A percentile compares a stretch with the other conserved stretches of the same genome.
Evolutionary conservation across 139 green algal genomes (phyloP).

Genomic region (Chlamydomonas applanata): DNA sequence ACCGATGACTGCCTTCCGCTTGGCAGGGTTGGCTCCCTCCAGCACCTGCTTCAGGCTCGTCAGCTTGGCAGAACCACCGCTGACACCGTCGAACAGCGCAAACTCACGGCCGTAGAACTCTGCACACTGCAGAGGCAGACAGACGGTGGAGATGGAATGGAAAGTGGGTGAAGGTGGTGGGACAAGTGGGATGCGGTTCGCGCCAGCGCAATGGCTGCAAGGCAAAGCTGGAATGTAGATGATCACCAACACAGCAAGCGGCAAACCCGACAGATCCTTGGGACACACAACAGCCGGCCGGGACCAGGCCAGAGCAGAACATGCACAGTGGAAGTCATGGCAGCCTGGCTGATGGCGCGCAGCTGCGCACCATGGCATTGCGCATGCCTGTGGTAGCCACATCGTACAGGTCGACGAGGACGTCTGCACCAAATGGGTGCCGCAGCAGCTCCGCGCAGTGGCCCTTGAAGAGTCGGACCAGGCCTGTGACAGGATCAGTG

Average conservation of each 20-base stretch:
- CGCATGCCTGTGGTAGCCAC: constrained; percentile 41
- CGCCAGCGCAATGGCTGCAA: too few species aligned
- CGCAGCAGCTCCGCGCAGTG: constrained; percentile 74
- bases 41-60: constrained; percentile 59
- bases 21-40: constrained; percentile 28
- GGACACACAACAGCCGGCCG: too few species aligned
- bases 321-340: too few species aligned
- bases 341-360: too few species aligned
- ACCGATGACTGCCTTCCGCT: constrained; percentile 61
- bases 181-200: too few species aligned
- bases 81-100: constrained; percentile 62
- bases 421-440: constrained; percentile 75
- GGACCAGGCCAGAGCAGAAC: too few species aligned
- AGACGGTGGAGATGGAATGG: too few species aligned
- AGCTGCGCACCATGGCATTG: constrained; percentile 52
- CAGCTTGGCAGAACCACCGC: constrained; percentile 28
- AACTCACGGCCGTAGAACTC: constrained; percentile 84
- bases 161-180: too few species aligned
- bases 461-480: constrained; percentile 68
- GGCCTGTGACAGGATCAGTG: constrained; percentile 36
- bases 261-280: too few species aligned
- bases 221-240: too few species aligned
- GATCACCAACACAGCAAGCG: too few species aligned
- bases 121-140: constrained; percentile 46
- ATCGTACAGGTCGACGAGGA: constrained; percentile 81